Percentiles rank a stretch among this genome's conserved stretches.
Conservation (phyloP, 805 yeast genomes). For the Lipomyces yamanashiensis region DNA sequence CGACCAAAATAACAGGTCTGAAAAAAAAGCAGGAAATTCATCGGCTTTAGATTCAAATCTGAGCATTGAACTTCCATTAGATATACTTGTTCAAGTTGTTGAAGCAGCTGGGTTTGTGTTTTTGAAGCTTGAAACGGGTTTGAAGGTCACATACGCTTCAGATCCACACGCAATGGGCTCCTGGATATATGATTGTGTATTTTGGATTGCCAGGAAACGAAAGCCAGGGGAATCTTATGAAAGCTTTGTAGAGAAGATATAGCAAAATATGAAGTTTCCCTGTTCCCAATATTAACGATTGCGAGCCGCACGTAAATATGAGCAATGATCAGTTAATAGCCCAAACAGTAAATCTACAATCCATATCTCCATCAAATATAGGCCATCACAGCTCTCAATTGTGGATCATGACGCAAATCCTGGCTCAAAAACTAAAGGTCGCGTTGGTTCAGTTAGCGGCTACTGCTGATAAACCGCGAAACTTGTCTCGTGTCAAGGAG, state of each 20-base stretch:
- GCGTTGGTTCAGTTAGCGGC: conserved; percentile 86
- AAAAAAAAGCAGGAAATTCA: background rate
- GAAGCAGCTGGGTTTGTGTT: conserved; percentile 66
- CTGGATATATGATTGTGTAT: conserved; percentile 62
- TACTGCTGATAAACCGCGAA: conserved; percentile 78
- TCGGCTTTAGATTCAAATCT: conserved; percentile 50
- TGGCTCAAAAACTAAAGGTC: conserved; percentile 43
- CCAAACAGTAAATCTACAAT: no score
- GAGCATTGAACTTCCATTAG: conserved; percentile 68
- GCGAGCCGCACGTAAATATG: conserved; percentile 5
- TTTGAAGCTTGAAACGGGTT: conserved; percentile 38
- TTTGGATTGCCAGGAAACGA: conserved; percentile 56
- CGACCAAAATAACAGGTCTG: conserved; percentile 10
- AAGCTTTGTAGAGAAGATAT: background rate
- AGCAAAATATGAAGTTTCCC: background rate
- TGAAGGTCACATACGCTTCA: conserved; percentile 56
- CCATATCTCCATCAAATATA: no score
- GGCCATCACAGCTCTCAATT: background rate
- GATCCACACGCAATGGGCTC: conserved; percentile 56
- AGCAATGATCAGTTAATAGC: no score
- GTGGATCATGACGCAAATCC: conserved; percentile 11
- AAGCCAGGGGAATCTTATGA: conserved; percentile 8
- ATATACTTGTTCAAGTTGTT: conserved; percentile 64
- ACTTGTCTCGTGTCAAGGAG: conserved; percentile 68
- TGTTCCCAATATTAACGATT: background rate